Conservation (phyloP, 257 asterid species). For the Solanum rostratum region DNA sequence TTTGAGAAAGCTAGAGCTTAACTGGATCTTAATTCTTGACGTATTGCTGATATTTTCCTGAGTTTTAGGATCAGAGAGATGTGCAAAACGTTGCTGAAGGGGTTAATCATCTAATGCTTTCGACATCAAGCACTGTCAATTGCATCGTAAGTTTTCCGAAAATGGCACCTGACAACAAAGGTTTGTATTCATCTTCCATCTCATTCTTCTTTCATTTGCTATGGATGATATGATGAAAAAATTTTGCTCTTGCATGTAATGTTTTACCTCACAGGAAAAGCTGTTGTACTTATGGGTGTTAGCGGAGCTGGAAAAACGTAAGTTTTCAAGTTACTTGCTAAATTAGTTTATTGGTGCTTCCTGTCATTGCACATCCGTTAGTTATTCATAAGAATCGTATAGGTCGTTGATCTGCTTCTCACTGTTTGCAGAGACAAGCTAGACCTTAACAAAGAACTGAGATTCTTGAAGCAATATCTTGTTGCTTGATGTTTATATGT, state of each 20-base stretch:
- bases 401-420: neutral
- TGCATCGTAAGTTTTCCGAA: neutral
- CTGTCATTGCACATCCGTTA: neutral
- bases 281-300: constrained; percentile 76
- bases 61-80: neutral
- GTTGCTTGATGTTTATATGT: neutral
- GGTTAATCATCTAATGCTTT: neutral
- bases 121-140: neutral
- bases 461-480: neutral
- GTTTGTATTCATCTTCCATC: neutral
- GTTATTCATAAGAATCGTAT: neutral
- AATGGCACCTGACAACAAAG: constrained; percentile 5
- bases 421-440: neutral
- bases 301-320: constrained; percentile 90
- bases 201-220: neutral
- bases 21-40: neutral
- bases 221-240: neutral
- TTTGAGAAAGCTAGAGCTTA: neutral
- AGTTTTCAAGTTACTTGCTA: constrained; percentile 12
- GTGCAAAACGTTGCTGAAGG: neutral
- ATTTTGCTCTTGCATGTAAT: neutral
- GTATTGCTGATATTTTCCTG: neutral
- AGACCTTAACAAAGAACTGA: neutral
- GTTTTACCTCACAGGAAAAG: constrained; percentile 33
- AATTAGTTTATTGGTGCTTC: neutral